These are phyloP conservation scores for Alternaria sp. DNA, from an alignment of 2,329 filamentous ascomycete genomes.

Conservation along the genomic window DNA sequence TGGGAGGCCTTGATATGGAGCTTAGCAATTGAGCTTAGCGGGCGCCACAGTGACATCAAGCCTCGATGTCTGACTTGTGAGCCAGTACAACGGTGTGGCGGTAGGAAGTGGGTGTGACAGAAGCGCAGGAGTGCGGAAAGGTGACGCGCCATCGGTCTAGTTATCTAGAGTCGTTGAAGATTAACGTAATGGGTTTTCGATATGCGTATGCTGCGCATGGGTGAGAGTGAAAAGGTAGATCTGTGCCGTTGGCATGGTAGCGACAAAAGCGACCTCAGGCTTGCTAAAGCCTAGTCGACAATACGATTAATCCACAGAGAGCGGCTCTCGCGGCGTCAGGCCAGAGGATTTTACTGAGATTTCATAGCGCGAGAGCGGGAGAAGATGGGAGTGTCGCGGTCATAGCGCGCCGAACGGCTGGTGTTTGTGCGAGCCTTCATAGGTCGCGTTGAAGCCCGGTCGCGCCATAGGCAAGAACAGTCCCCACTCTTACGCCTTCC, in stretches of 20 bases:
- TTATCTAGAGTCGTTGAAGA: neutral
- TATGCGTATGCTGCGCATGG: neutral
- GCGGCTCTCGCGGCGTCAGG: slow-evolving; percentile 18
- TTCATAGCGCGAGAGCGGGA: slow-evolving; percentile 14
- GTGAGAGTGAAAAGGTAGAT: neutral
- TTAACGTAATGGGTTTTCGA: neutral
- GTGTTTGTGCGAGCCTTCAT: slow-evolving; percentile 20
- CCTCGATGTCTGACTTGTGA: neutral
- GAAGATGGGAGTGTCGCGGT: slow-evolving; percentile 18
- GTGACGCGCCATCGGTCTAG: neutral
- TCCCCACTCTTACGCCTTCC: slow-evolving; percentile 14
- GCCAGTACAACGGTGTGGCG: slow-evolving; percentile 2
- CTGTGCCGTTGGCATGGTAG: slow-evolving; percentile 1
- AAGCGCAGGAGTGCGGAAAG: neutral
- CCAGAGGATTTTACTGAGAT: slow-evolving; percentile 23
- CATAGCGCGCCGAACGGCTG: slow-evolving; percentile 20
- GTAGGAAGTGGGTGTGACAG: neutral
- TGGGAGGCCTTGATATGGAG: slow-evolving; percentile 7
- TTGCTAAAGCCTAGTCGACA: slow-evolving; percentile 5
- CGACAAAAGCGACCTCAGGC: slow-evolving; percentile 11
- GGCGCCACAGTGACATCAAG: slow-evolving; percentile 18
- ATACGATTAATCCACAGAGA: slow-evolving; percentile 1
- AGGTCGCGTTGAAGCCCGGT: slow-evolving; percentile 22
- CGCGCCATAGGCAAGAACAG: slow-evolving; percentile 15
- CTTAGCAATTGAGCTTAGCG: slow-evolving; percentile 15